Conservation (phyloP, 441 rosid species). For the Pelargonium fulgidum region DNA sequence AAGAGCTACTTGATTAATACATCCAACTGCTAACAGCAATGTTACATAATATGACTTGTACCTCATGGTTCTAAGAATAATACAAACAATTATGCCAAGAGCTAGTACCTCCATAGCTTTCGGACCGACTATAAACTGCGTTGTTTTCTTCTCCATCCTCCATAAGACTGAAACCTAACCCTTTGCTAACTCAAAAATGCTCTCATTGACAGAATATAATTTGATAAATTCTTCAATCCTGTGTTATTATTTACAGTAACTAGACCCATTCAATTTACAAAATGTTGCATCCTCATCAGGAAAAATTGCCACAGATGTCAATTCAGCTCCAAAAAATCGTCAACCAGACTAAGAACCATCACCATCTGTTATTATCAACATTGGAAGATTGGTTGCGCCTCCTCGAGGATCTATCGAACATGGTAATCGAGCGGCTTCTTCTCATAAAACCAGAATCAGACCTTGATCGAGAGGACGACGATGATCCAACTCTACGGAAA, state of each 20-base stretch:
- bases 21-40: not conserved
- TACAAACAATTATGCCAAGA: not conserved
- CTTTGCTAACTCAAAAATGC: conserved; percentile 2
- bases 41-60: not conserved
- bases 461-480: conserved; percentile 18
- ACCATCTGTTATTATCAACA: conserved; percentile 29
- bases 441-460: conserved; percentile 23
- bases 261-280: conserved; percentile 27
- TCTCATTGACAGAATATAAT: conserved; percentile 12
- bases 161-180: conserved; percentile 15
- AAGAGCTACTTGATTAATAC: not conserved
- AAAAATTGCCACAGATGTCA: not conserved
- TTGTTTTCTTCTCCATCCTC: not conserved
- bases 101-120: not conserved
- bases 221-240: conserved; percentile 7
- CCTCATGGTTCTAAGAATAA: conserved; percentile 2
- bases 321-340: not conserved
- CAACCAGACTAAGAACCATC: conserved; percentile 7
- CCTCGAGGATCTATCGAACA: conserved; percentile 30
- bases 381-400: conserved; percentile 24
- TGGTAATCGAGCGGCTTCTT: conserved; percentile 26
- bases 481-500: conserved; percentile 39
- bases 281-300: conserved; percentile 17
- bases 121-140: not conserved
- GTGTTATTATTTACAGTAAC: conserved; percentile 35